Evolutionary conservation across 1,139 yeast genomes (phyloP), one percentile per base, ranked within the genome.

Genomic region (Scheffersomyces quercinus): DNA sequence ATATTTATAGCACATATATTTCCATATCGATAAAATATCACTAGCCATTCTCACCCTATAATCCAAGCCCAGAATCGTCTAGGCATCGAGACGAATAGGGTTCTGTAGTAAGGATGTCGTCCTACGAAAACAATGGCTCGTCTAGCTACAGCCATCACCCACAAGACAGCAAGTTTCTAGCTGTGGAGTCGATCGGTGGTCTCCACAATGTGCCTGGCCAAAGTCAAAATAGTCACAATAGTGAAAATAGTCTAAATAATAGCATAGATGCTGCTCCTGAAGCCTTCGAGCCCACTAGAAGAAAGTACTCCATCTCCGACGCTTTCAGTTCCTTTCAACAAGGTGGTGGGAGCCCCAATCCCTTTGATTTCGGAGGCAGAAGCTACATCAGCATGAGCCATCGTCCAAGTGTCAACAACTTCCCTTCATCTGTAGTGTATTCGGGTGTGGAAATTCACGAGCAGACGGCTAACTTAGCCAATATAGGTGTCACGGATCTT

Each of bases 381-480:
- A 70, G 76, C 50, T 73, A 73, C 52, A 70, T 73, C 29, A 65
- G 68, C 40, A 58, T 62, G 59, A 52, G 57, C 37, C 59, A 59
- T 40, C 47, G 62, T 6, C 56, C 55, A 42, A 37, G 53, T 28
- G 55, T 42, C 33, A 52, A 47, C 35, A 53, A 50, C 29, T 24
- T 52, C 14, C 55, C 55, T 39, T 67, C 74, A 2, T 78, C 79
- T 0, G 59, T 65, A 3, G 70, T 80, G 15, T 76, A 73, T 49
- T 68, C 81, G 0, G 77, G 78, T 1, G 56, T 62, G 31, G 76
- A 81, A 13, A 73, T 84, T 37, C 81, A 85, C 47, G 87, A 81
- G 49, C 85, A 82, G 48, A 77, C 88, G 0, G 87, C 85, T 3
- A 79, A 72, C 43, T 69, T 82, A 49, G 86, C 89, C 11, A 71